Base-by-base conservation (phyloP, 306 rosid genomes). In the Hylodesmum podocarpum region DNA sequence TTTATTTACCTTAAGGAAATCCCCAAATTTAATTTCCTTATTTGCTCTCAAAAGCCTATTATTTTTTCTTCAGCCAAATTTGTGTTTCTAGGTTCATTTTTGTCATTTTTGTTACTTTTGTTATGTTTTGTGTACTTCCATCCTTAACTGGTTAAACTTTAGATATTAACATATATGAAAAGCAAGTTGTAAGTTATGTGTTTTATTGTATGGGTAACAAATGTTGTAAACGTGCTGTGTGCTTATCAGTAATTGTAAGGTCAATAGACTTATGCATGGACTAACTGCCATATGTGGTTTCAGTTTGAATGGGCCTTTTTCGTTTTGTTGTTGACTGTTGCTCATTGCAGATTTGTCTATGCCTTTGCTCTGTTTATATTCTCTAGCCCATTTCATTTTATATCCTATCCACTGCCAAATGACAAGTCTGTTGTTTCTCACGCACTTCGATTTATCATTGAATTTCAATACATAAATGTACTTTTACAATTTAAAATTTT, bases 381-480 rank as follows among this genome's bases (percentile, higher is more conserved):
- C 68, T 65, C 78, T 59, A 61, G 70, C 67, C 50, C 18, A 29
- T 55, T 67, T 64, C 71, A 31, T 72, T 47, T 66, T 53, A 27
- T 40, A 18, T 33, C 43, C 63, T 70, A 15, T 7, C 75, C 33
- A 50, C 22, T 36, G 44, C 57, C 54, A 65, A 62, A 63, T 66
- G 39, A 37, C 19, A 54, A 55, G 43, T 39, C 31, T 55, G 36
- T 25, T 66, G 57, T 29, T 24, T 84, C 62, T 34, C 36, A 13
- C 34, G 14, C 44, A 13, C 61, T 37, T 79, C 40, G 63, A 16
- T 49, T 59, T 63, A 12, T 78, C 16, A 29, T 75, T 53, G 14
- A 25, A 34, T 62, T 61, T 57, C 55, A 55, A 8, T 44, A 21
- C 31, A 13, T 50, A 21, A 54, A n/a, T 51, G 19, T 68, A 21